Evolutionary conservation across 2,329 filamentous ascomycete species (phyloP).

Genomic region (Colletotrichum sp.): DNA sequence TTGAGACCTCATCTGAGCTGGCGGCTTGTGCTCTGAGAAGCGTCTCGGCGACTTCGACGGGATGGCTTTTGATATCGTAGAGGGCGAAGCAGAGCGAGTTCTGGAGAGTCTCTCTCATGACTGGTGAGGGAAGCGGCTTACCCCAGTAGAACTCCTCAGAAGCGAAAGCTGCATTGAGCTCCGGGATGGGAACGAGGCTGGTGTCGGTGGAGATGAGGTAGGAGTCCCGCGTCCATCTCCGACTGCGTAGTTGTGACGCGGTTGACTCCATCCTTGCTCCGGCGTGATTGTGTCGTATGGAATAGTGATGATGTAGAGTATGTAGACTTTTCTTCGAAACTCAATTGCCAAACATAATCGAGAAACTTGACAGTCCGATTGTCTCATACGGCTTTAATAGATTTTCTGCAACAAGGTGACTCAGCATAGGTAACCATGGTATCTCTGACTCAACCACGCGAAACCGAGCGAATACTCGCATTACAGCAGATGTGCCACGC

Average conservation of each 20-base stretch:
- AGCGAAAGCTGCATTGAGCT: constrained; percentile 59
- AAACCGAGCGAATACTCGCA: background rate
- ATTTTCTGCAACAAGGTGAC: background rate
- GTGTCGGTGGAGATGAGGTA: constrained; percentile 68
- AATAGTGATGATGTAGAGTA: background rate
- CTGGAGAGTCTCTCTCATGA: constrained; percentile 56
- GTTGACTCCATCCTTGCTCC: background rate
- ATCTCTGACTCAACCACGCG: background rate
- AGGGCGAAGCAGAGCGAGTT: constrained; percentile 66
- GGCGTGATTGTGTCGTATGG: background rate
- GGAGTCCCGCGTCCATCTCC: constrained; percentile 52
- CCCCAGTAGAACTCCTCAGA: constrained; percentile 68
- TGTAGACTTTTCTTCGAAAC: background rate
- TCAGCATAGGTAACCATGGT: background rate
- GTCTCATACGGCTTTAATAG: background rate
- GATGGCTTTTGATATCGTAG: constrained; percentile 38
- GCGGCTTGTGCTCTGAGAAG: background rate
- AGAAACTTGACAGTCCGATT: too few species aligned
- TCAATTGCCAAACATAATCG: background rate
- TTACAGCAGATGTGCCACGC: rapidly evolving
- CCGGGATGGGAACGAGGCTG: constrained; percentile 55
- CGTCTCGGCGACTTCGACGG: background rate
- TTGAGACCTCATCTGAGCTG: background rate
- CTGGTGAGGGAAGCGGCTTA: constrained; percentile 50
- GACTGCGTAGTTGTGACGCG: background rate